Percentiles rank a stretch among this genome's conserved stretches.
These are phyloP conservation scores for Sarocladium brachiariae DNA, from an alignment of 2,329 filamentous ascomycete genomes.

Conservation along the genomic window DNA sequence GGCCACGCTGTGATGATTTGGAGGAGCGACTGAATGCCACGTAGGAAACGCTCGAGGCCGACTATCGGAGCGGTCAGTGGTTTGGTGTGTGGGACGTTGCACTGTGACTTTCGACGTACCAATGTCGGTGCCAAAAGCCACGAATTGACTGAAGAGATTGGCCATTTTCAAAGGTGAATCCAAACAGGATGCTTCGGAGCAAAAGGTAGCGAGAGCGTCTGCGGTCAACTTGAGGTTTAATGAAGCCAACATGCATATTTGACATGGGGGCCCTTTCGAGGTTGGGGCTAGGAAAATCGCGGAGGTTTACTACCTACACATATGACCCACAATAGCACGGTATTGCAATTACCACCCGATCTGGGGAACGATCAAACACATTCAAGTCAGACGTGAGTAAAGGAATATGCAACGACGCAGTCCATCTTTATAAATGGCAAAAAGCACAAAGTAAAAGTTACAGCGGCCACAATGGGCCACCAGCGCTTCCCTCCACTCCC, in stretches of 20 bases:
- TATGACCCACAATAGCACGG: no score
- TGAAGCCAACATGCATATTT: no score
- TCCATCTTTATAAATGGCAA: slow-evolving; percentile 1
- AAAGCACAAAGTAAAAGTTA: slow-evolving; percentile 15
- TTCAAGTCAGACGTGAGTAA: no score
- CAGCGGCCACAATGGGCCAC: slow-evolving; percentile 12
- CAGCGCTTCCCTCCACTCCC: slow-evolving; percentile 10
- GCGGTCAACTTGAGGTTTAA: no score
- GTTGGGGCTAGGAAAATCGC: no score
- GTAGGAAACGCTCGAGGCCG: slow-evolving; percentile 55
- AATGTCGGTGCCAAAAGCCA: slow-evolving; percentile 40
- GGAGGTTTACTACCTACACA: no score
- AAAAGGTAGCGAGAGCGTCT: no score
- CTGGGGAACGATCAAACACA: no score
- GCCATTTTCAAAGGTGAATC: slow-evolving; percentile 18
- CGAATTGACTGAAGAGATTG: slow-evolving; percentile 24
- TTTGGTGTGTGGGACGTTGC: background rate
- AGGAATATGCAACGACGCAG: slow-evolving; percentile 1
- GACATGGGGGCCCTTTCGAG: no score
- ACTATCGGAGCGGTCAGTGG: slow-evolving; percentile 29
- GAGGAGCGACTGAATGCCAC: slow-evolving; percentile 46
- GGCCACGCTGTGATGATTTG: slow-evolving; percentile 42
- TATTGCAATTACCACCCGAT: no score
- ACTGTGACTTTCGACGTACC: slow-evolving; percentile 26
- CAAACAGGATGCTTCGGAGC: no score